These are phyloP conservation scores for Clonostachys solani DNA, from an alignment of 2,329 filamentous ascomycete species.

Conservation along the genomic window DNA sequence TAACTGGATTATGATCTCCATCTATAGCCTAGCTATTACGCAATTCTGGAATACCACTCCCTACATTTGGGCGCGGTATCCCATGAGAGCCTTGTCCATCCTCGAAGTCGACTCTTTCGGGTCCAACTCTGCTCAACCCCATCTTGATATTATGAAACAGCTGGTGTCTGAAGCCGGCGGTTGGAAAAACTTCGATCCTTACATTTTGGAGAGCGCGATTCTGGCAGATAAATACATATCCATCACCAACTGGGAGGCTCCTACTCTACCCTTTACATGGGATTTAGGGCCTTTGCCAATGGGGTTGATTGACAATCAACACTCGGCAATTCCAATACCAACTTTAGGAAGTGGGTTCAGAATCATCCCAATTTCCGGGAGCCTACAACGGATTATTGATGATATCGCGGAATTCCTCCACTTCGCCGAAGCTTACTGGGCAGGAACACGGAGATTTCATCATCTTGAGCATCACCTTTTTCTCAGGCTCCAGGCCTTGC, in stretches of 20 bases:
- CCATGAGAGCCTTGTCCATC: background rate
- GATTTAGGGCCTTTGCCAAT: background rate
- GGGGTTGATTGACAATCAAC: too few relatives aligned
- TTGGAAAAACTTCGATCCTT: constrained; percentile 5
- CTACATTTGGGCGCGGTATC: background rate
- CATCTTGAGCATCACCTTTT: too few relatives aligned
- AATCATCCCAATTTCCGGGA: too few relatives aligned
- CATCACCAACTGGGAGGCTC: background rate
- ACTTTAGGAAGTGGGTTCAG: too few relatives aligned
- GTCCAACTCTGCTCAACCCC: background rate
- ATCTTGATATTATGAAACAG: constrained; percentile 4
- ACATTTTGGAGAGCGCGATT: constrained; percentile 6
- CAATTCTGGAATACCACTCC: constrained; percentile 3
- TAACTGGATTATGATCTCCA: constrained; percentile 2
- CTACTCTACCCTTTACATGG: background rate
- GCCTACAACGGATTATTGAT: too few relatives aligned
- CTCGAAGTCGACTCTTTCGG: too few relatives aligned
- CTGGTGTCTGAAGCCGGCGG: constrained; percentile 5
- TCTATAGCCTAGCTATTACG: constrained; percentile 4
- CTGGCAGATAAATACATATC: constrained; percentile 5
- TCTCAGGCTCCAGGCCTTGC: too few relatives aligned
- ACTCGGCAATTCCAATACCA: too few relatives aligned
- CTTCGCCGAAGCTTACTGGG: too few relatives aligned
- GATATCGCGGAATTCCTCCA: too few relatives aligned
- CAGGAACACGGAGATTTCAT: too few relatives aligned